A percentile compares a stretch with the other conserved stretches of the same genome.
These are phyloP conservation scores for Kwoniella pini DNA, from an alignment of 768 basidiomycete species.

Conservation along the genomic window DNA sequence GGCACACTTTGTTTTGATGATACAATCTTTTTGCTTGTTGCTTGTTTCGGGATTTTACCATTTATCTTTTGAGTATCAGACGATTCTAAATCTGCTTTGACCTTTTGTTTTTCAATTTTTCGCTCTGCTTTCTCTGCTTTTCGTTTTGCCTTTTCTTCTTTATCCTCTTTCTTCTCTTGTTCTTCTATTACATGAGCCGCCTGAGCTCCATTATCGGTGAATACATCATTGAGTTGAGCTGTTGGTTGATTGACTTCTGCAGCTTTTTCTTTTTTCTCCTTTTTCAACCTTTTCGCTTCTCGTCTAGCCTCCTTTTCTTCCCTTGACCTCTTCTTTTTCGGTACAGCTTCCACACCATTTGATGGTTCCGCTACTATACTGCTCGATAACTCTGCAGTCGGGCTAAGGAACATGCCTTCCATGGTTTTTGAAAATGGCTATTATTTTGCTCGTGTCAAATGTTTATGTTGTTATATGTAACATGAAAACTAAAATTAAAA, in stretches of 20 bases:
- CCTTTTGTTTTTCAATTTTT: neutral
- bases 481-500: no score
- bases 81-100: neutral
- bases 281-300: conserved; percentile 10
- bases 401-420: conserved; percentile 4
- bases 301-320: conserved; percentile 10
- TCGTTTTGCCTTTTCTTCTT: conserved; percentile 4
- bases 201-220: neutral
- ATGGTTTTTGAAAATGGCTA: neutral
- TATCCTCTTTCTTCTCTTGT: neutral
- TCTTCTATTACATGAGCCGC: no score
- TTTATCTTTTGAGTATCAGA: neutral
- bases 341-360: neutral
- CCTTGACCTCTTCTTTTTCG: conserved; percentile 6
- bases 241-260: neutral
- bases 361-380: neutral
- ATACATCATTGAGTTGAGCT: neutral
- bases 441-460: no score
- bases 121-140: conserved; percentile 4
- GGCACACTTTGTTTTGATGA: neutral
- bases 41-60: neutral
- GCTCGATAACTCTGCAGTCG: neutral
- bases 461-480: no score
- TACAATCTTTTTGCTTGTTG: neutral
- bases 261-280: neutral